Evolutionary conservation across 225 moss, liverwort and hornwort genomes (phyloP).

Genomic region (Physcomitrium patens): DNA sequence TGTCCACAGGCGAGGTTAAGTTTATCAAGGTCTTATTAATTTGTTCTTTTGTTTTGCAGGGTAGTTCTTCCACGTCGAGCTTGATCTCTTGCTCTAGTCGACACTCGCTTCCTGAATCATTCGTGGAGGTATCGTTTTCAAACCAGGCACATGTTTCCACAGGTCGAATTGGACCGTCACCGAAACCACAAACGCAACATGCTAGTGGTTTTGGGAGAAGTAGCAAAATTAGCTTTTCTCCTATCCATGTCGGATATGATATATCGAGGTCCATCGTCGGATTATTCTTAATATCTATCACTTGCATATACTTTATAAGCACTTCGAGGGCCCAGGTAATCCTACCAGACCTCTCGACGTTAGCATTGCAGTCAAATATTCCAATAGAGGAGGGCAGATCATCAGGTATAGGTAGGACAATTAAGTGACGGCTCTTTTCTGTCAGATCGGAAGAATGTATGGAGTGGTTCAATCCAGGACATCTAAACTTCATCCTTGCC

Average conservation of each 20-base stretch:
- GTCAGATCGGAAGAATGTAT: conserved; percentile 14
- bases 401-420: conserved; percentile 19
- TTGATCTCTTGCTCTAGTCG: neutral
- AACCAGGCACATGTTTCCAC: conserved; percentile 25
- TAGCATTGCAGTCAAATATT: conserved; percentile 6
- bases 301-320: neutral
- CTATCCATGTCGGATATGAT: conserved; percentile 16
- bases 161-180: neutral
- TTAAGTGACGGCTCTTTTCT: conserved; percentile 16
- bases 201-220: conserved; percentile 23
- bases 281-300: neutral
- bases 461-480: neutral
- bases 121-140: conserved; percentile 12
- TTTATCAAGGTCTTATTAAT: neutral
- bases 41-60: conserved; percentile 1
- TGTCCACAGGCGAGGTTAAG: neutral
- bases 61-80: conserved; percentile 18
- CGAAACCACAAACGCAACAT: neutral
- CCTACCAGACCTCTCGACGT: conserved; percentile 4
- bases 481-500: conserved; percentile 22
- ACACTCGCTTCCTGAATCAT: conserved; percentile 4
- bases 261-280: conserved; percentile 24
- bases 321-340: conserved; percentile 16
- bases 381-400: neutral
- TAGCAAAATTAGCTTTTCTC: conserved; percentile 24